A percentile compares a stretch with the other conserved stretches of the same genome.
Conservation (phyloP, 2,329 filamentous ascomycete species). For the Claviceps sp. region DNA sequence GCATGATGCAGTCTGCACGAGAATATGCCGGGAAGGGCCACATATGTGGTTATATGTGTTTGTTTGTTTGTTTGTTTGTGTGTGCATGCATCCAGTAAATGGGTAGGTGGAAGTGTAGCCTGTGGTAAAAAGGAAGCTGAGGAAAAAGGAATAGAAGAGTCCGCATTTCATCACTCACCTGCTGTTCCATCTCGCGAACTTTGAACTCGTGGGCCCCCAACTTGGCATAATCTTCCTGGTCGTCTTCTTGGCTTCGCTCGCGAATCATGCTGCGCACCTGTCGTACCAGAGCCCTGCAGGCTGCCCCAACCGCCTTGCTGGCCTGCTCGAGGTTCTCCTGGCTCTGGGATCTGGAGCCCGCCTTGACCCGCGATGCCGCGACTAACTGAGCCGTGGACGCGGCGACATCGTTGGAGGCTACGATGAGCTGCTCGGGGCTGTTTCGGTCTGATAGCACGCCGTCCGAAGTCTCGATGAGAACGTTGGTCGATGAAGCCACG, state of each 20-base stretch:
- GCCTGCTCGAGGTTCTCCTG: constrained; percentile 86
- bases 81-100: no score
- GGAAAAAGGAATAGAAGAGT: neutral
- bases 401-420: constrained; percentile 92
- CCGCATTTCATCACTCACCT: constrained; percentile 44
- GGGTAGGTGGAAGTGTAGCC: no score
- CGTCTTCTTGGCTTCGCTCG: constrained; percentile 69
- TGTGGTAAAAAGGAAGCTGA: neutral
- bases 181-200: constrained; percentile 97
- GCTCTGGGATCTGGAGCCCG: constrained; percentile 93
- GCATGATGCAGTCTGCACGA: no score
- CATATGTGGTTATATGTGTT: no score
- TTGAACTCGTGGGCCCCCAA: constrained; percentile 94
- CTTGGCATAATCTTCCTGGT: constrained; percentile 75
- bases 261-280: constrained; percentile 94
- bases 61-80: no score
- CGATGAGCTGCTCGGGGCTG: constrained; percentile 91
- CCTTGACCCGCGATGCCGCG: constrained; percentile 90
- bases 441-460: constrained; percentile 86
- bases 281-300: constrained; percentile 75
- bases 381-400: constrained; percentile 94
- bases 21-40: no score
- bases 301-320: constrained; percentile 81
- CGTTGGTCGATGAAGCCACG: constrained; percentile 86
- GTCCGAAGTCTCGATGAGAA: constrained; percentile 93